Conservation (phyloP, 1,139 yeast species). For the Ogataea hybrid region DNA sequence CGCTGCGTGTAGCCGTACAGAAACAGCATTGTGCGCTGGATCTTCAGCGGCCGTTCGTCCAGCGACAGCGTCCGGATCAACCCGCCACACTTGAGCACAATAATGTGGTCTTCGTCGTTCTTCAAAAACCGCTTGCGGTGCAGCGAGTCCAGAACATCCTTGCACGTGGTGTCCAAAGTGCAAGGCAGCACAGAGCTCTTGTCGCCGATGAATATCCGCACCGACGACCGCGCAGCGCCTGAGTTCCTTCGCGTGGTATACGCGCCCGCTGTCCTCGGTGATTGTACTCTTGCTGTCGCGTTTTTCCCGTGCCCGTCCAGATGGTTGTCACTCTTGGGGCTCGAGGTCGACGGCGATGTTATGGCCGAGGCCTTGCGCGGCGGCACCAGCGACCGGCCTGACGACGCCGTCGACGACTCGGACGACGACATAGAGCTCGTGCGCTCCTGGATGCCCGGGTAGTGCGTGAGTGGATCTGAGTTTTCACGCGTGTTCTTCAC, state of each 20-base stretch:
- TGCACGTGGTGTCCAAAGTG: conserved; percentile 70
- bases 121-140: conserved; percentile 73
- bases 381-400: conserved; percentile 9
- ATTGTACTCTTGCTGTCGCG: conserved; percentile 33
- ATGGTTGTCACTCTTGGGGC: conserved; percentile 6
- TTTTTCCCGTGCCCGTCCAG: not conserved
- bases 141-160: conserved; percentile 66
- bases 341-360: conserved; percentile 10
- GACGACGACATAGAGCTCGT: conserved; percentile 9
- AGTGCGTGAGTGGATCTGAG: not conserved
- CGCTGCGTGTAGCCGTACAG: conserved; percentile 77
- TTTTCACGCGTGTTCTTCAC: conserved; percentile 22
- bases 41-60: conserved; percentile 73
- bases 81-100: conserved; percentile 79
- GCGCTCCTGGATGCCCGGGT: not conserved
- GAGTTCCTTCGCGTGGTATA: conserved; percentile 36
- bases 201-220: conserved; percentile 44
- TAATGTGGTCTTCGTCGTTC: conserved; percentile 68
- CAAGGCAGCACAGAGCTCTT: conserved; percentile 40
- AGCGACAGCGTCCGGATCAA: conserved; percentile 70
- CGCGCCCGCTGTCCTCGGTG: conserved; percentile 42
- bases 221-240: conserved; percentile 40
- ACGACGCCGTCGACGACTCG: conserved; percentile 6
- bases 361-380: conserved; percentile 9
- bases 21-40: conserved; percentile 71